Percentiles rank a stretch among this genome's conserved stretches.
Conservation (phyloP, 306 rosid species). For the Malus sylvestris region DNA sequence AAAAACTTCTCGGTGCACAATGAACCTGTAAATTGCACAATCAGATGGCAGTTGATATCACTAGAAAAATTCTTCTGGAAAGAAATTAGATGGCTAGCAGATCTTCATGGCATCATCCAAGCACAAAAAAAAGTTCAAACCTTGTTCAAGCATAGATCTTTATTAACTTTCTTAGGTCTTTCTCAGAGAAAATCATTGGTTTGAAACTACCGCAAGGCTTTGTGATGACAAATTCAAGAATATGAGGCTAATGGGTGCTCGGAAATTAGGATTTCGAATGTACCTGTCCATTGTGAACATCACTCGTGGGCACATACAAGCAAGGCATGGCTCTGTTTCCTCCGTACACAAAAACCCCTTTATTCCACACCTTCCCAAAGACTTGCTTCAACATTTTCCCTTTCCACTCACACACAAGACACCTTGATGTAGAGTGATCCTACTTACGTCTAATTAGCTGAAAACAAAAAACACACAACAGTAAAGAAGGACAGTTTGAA, state of each 20-base stretch:
- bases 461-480: not conserved
- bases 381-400: conserved; percentile 56
- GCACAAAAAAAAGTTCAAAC: not conserved
- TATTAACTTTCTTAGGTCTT: not conserved
- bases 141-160: not conserved
- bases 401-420: not conserved
- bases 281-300: conserved; percentile 63
- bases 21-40: conserved; percentile 37
- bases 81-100: not conserved
- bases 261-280: not conserved
- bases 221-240: not conserved
- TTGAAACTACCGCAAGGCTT: not conserved
- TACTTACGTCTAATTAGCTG: not conserved
- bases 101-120: not conserved
- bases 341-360: conserved; percentile 28
- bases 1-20: conserved; percentile 76
- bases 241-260: not conserved
- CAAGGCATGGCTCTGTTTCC: conserved; percentile 37
- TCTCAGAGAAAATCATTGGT: not conserved
- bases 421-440: not conserved
- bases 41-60: not conserved
- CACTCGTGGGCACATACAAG: conserved; percentile 36
- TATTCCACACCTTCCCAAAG: conserved; percentile 37
- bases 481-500: not conserved
- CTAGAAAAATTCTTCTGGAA: not conserved